Evolutionary conservation across 179 eudicot genomes (phyloP), one percentile per base, ranked within the genome.

Genomic region (Silene vulgaris): DNA sequence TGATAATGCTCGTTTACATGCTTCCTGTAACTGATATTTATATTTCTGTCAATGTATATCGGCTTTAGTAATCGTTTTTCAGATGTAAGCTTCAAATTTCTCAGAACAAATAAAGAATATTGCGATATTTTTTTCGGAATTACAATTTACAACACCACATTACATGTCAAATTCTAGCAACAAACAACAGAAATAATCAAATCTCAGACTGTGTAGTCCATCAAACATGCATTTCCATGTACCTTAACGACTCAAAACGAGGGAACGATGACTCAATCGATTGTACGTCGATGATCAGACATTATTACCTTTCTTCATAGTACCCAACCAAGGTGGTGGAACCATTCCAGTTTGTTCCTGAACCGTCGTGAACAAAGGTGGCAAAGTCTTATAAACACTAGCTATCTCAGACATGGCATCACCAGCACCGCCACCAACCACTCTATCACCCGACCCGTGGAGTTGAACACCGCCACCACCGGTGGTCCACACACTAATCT

Each of bases 291-390:
- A 59, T 26, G 2, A 13, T 23, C 29, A 52, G 8, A 5, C 19
- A 69, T 7, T 4, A 5, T 7, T 32, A 3, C 16, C 69, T 11
- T 75, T 52, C 20, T 72, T 75, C 0, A 80, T 8, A 0, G 69
- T 76, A 3, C 82, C 84, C 56, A 81, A 68, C 84, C 84, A 81
- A 5, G 87, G 30, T 29, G 86, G 88, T 6, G 88, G 86, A 61
- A 56, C 6, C 81, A 83, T 79, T 20, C 88, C 80, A 13, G 86
- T 84, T 43, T 84, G 86, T 56, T 84, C 86, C 17, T 84, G 76
- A 0, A 84, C 84, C 0, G 86, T 84, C 68, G 77, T 81, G 26
- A 84, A 40, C 71, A 84, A 37, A 0, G 86, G 86, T 5, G 86
- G 86, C 64, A 84, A 50, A 43, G 78, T 78, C 64, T 59, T 62